Base-by-base conservation (phyloP, 1,284 basidiomycete species). In the Trichosporon sp. region DNA sequence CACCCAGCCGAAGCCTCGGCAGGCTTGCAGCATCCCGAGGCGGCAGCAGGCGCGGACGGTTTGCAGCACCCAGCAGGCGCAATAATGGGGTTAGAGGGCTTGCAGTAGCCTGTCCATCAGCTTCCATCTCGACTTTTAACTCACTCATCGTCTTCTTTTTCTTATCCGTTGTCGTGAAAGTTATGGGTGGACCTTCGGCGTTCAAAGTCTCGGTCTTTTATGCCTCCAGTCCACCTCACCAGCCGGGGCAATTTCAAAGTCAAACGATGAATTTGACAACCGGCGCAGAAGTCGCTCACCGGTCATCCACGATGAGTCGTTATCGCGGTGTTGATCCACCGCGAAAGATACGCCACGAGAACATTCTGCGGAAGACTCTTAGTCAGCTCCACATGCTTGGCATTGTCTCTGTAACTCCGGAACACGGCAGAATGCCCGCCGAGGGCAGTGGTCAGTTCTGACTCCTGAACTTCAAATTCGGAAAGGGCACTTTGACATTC, bases 171-270 rank as follows among this genome's bases (percentile, higher is more conserved):
- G 16, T 46, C 10, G 8, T 46, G 35, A 26, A 26, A 46, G 11
- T n/a, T 21, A 19, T 26, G 8, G 51, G 3, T 54, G 51, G 14
- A 63, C 1, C 16, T 63, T 32, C 32, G 59, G 35, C 10, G 26
- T 63, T 63, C 59, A 63, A 61, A 1, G 31, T 1, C 2, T 63
- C 59, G 59, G 59, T 35, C 59, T 35, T 63, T 63, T 63, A 63
- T 35, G 59, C 31, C 32, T n/a, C 38, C 38, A 63, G 59, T 12
- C 32, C 31, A 4, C 1, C 8, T 7, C 16, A 26, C 26, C 26
- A 26, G 5, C 56, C 26, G 56, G 14, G 56, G 31, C 59, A 63
- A 63, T 63, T 63, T 63, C 32, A 37, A 35, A n/a, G 7, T 63
- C 31, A 32, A 7, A 32, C 8, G 19, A 2, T 31, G 59, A 63